phyloP scores from a whole-genome alignment of 2,329 filamentous ascomycete species.

The Cytospora mali region DNA sequence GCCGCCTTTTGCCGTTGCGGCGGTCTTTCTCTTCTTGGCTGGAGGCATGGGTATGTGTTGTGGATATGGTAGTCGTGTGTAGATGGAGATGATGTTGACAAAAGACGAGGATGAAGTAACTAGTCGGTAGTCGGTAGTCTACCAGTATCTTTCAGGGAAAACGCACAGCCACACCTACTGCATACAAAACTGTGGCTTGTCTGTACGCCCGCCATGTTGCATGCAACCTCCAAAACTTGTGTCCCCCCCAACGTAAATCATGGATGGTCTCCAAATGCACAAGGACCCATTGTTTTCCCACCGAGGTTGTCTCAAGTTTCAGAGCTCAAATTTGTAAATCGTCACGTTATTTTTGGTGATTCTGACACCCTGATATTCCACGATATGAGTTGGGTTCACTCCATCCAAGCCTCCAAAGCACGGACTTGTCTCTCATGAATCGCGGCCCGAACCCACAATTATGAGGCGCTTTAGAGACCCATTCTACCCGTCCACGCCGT shows the following conservation, averaged over 20 bases:
- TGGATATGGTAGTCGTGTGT: conserved; percentile 13
- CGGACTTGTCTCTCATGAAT: conserved; percentile 19
- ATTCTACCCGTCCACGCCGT: background rate
- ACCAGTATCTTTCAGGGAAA: background rate
- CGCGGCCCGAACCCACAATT: conserved; percentile 11
- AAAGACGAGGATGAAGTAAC: background rate
- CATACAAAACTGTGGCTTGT: background rate
- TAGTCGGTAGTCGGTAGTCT: too few species aligned
- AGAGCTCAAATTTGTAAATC: background rate
- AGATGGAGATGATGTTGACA: background rate
- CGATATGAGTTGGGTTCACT: background rate
- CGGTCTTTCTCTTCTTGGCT: conserved; percentile 38
- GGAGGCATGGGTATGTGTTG: conserved; percentile 34
- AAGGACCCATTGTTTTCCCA: too few species aligned
- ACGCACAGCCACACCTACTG: background rate
- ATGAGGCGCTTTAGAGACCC: conserved; percentile 20
- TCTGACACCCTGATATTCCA: background rate
- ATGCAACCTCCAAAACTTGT: conserved; percentile 6
- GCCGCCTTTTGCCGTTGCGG: conserved; percentile 24
- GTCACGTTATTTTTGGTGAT: background rate
- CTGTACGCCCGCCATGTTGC: background rate
- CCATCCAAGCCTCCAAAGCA: conserved; percentile 3
- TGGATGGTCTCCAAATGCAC: too few species aligned
- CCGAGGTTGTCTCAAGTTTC: background rate
- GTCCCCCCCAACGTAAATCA: background rate